Base-by-base conservation (phyloP, 345 rosid genomes). In the Populus euphratica region DNA sequence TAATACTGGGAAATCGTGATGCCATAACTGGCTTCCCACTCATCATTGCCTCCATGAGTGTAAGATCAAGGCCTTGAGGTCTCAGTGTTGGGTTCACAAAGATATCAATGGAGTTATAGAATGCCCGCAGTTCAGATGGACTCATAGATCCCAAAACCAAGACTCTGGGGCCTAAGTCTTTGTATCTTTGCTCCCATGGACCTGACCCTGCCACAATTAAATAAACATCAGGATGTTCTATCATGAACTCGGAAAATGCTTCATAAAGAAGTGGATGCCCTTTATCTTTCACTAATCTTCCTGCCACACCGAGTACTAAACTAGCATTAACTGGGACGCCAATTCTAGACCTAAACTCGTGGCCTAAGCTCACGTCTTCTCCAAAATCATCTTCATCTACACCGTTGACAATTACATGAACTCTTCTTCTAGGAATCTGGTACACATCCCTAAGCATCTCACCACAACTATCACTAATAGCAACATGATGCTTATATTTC, bases 21-120 rank as follows among this genome's bases (percentile, higher is more conserved):
- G 98, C 97, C 93, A 92, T 87, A 1, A 96, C 90, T 4, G 99
- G 89, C 76, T 85, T 96, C 38, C 99, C 98, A 72, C 94, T 89
- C 91, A 93, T 83, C 99, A 96, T 96, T 0, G 96, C 98, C 78
- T 93, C 99, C 98, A 91, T 90, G 33, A 93, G 83, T 2, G 98
- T 94, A 0, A 94, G 85, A 85, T 94, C 98, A 20, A 94, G 91
- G 9, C 99, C 98, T 76, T 93, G 98, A 16, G 99, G 99, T 80
- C 99, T 86, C 1, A 96, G 87, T 1, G 96, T 96, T 0, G 98
- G 99, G 72, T 96, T 96, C 49, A 93, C 89, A 67, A 93, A 92
- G 21, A 96, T 61, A 69, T 96, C 98, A 2, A 96, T 90, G 0
- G 89, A 86, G 49, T 92, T 96, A 79, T 96, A 96, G 54, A 96